Base-by-base conservation (phyloP, 163 green algal genomes). In the Chlorella variabilis region DNA sequence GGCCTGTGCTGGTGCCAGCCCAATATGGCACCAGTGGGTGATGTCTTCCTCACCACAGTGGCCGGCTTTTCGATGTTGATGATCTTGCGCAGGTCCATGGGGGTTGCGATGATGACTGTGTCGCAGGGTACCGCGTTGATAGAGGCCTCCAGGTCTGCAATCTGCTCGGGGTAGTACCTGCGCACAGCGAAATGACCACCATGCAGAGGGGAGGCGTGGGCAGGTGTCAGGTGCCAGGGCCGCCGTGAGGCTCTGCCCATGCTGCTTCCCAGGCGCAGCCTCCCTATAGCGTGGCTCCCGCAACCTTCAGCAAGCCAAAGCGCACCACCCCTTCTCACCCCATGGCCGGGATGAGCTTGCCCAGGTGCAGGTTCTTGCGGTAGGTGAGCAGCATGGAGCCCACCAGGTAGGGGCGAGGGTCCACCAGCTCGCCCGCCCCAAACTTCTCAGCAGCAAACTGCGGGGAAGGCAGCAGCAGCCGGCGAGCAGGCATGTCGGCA, bases 91-190 rank as follows among this genome's bases (percentile, higher is more conserved):
- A 83, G 48, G 63, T 83, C 48, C 75, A 87, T 84, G 49, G 82
- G 82, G 25, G 76, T 87, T 13, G 65, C 82, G 20, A 87, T 81
- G 29, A 87, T 48, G 8, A 87, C 82, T 11, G 75, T 39, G 59
- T 87, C 75, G 25, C 66, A 80, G 33, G 82, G 82, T 39, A 87
- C 82, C 15, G 82, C 82, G 34, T 84, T 73, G 36, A 87, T 84
- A 4, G 75, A 81, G 21, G 67, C 66, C 70, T 87, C 67, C 38
- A 87, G 33, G 79, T 86, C 82, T 31, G 63, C 63, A 21, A 86
- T 77, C 66, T 86, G 75, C 45, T 87, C 76, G 8, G 29, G 38
- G 4, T 38, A 87, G 48, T 87, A n/a, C n/a, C n/a, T n/a, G n/a
- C n/a, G n/a, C n/a, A n/a, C n/a, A n/a, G n/a, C n/a, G n/a, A n/a